A percentile compares a stretch with the other conserved stretches of the same genome.
phyloP scores from a whole-genome alignment of 2,329 filamentous ascomycete genomes.

The Hymenoscyphus fraxineus region DNA sequence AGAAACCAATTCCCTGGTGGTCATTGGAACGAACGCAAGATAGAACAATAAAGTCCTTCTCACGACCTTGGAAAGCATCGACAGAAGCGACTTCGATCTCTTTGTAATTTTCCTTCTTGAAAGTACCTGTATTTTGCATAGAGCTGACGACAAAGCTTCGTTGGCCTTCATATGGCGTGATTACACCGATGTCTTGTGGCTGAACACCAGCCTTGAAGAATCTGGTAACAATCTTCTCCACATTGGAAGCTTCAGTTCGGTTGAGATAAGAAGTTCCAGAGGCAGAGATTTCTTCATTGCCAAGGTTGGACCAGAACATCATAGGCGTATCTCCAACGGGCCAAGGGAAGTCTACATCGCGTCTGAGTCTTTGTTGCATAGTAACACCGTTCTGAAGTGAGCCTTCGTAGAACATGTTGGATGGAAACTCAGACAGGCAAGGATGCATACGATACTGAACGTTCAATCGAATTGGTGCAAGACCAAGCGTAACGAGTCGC shows the following conservation, averaged over 20 bases:
- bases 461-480: slow-evolving; percentile 86
- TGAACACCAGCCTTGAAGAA: slow-evolving; percentile 99
- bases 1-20: slow-evolving; percentile 97
- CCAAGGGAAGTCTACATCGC: slow-evolving; percentile 97
- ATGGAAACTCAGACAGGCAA: slow-evolving; percentile 93
- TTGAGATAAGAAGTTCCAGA: slow-evolving; percentile 98
- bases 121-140: slow-evolving; percentile 97
- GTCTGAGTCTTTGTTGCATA: slow-evolving; percentile 78
- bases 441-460: slow-evolving; percentile 99
- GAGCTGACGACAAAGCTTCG: slow-evolving; percentile 97
- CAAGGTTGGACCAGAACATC: slow-evolving; percentile 99
- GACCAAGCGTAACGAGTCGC: slow-evolving; percentile 86
- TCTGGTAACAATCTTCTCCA: slow-evolving; percentile 96
- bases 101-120: slow-evolving; percentile 98
- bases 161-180: slow-evolving; percentile 97
- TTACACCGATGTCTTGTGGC: slow-evolving; percentile 89
- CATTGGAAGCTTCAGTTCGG: slow-evolving; percentile 92
- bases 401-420: slow-evolving; percentile 99
- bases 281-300: slow-evolving; percentile 96
- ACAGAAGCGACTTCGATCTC: slow-evolving; percentile 98
- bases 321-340: slow-evolving; percentile 90
- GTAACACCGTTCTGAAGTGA: slow-evolving; percentile 96
- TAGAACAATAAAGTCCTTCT: slow-evolving; percentile 98
- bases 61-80: slow-evolving; percentile 96
- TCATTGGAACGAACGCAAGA: slow-evolving; percentile 98